These are phyloP conservation scores for Chlorophyllum brunneum DNA, from an alignment of 768 basidiomycete species.

Conservation along the genomic window DNA sequence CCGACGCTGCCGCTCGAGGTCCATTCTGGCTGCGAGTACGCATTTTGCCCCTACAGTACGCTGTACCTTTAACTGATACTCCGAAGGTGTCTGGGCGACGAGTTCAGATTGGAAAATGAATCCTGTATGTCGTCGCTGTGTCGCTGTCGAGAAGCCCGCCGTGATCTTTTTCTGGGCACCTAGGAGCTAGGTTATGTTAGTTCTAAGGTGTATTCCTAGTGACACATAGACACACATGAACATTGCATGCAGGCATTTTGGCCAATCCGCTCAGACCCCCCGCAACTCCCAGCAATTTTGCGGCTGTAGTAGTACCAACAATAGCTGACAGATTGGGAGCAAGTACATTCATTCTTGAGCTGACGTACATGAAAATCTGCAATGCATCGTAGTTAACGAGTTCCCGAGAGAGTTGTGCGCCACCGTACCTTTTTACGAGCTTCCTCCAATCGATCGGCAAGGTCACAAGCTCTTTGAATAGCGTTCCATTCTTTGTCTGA, in stretches of 20 bases:
- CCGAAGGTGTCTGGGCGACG: constrained; percentile 79
- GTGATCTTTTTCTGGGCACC: constrained; percentile 93
- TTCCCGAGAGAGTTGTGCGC: not conserved
- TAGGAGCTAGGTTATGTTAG: constrained; percentile 56
- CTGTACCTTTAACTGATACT: constrained; percentile 89
- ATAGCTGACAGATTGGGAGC: constrained; percentile 98
- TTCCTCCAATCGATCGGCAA: constrained; percentile 85
- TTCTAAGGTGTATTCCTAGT: too few species aligned
- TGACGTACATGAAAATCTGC: constrained; percentile 98
- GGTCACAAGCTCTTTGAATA: constrained; percentile 81
- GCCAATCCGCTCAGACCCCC: constrained; percentile 88
- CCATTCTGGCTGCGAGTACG: constrained; percentile 88
- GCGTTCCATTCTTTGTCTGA: constrained; percentile 70
- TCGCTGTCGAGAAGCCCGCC: constrained; percentile 84
- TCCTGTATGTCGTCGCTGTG: constrained; percentile 89
- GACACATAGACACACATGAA: constrained; percentile 62
- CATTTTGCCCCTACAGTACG: constrained; percentile 92
- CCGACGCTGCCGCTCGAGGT: constrained; percentile 77
- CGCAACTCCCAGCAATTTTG: constrained; percentile 95
- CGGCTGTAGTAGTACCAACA: constrained; percentile 97
- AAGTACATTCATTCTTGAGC: constrained; percentile 96
- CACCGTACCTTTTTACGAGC: constrained; percentile 74
- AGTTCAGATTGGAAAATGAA: constrained; percentile 95
- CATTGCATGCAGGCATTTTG: constrained; percentile 95
- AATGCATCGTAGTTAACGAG: not conserved